A percentile compares a stretch with the other conserved stretches of the same genome.
Evolutionary conservation across 495 filamentous ascomycete species (phyloP).

Genomic region (Acidomyces sp.): DNA sequence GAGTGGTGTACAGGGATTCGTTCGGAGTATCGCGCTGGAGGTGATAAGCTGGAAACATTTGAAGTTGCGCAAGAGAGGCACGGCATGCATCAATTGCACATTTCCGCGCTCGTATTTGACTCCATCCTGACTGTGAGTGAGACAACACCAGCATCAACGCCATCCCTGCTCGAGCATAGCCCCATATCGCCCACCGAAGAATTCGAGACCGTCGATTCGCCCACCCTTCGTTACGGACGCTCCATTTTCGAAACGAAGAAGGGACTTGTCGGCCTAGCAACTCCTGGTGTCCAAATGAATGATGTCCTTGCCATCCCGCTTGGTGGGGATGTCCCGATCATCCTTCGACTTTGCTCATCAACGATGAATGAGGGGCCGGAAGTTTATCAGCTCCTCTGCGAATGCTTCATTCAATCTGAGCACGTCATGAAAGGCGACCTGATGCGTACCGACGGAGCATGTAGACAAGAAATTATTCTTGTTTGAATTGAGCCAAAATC

Average conservation of each 20-base stretch:
- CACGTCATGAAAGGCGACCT: conserved; percentile 9
- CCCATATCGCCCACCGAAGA: not conserved
- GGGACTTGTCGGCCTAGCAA: conserved; percentile 8
- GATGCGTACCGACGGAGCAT: not conserved
- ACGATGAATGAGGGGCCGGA: not conserved
- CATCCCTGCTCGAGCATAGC: not conserved
- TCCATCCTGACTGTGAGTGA: not conserved
- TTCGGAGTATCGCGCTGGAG: conserved; percentile 10
- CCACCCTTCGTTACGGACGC: conserved; percentile 9
- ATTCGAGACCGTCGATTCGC: conserved; percentile 1
- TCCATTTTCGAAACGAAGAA: conserved; percentile 4
- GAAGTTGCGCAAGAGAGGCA: conserved; percentile 1
- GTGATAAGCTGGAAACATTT: conserved; percentile 6
- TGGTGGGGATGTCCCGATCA: conserved; percentile 11
- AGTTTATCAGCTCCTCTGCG: conserved; percentile 8
- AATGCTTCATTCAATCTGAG: conserved; percentile 6
- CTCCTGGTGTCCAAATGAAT: not conserved
- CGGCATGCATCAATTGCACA: conserved; percentile 1
- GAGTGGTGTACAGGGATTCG: conserved; percentile 11
- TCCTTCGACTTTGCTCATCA: not conserved
- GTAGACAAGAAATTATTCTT: conserved; percentile 7
- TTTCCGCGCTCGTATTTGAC: conserved; percentile 10
- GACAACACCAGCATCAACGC: conserved; percentile 5
- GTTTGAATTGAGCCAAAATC: too few relatives aligned
- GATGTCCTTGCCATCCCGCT: conserved; percentile 7